These are phyloP conservation scores for Linum trigynum DNA, from an alignment of 345 rosid genomes.

Conservation along the genomic window DNA sequence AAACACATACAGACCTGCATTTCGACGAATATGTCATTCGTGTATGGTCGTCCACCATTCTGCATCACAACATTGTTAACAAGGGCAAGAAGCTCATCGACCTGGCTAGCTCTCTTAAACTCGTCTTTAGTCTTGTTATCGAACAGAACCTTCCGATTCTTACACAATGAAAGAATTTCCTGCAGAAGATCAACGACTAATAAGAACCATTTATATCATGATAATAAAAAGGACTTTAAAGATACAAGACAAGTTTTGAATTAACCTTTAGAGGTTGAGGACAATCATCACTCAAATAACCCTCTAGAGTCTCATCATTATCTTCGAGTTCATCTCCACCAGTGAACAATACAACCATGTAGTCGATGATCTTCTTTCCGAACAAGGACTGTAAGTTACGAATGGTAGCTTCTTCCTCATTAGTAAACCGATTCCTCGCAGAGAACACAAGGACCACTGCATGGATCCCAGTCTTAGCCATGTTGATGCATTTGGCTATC, in stretches of 20 bases:
- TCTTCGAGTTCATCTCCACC: constrained; percentile 97
- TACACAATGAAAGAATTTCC: constrained; percentile 58
- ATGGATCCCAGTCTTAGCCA: constrained; percentile 90
- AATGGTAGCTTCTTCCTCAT: constrained; percentile 66
- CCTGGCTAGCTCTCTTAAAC: constrained; percentile 28
- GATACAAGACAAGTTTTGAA: background rate
- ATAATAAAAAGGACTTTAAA: background rate
- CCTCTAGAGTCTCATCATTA: constrained; percentile 65
- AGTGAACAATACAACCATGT: constrained; percentile 78
- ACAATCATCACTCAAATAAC: constrained; percentile 51
- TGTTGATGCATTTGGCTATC: constrained; percentile 28
- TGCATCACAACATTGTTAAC: constrained; percentile 38
- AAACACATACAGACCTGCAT: constrained; percentile 35
- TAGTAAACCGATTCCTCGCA: constrained; percentile 50
- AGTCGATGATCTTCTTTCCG: constrained; percentile 62
- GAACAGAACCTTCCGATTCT: constrained; percentile 55
- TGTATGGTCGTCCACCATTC: constrained; percentile 68
- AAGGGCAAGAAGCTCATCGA: constrained; percentile 55
- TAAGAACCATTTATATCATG: background rate
- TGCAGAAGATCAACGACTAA: constrained; percentile 10
- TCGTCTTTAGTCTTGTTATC: constrained; percentile 55
- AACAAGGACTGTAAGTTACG: constrained; percentile 60
- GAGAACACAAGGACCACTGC: constrained; percentile 70
- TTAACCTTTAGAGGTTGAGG: constrained; percentile 72
- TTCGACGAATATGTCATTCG: constrained; percentile 61